Conservation (phyloP, 345 rosid genomes). For the Ceriops zippeliana region DNA sequence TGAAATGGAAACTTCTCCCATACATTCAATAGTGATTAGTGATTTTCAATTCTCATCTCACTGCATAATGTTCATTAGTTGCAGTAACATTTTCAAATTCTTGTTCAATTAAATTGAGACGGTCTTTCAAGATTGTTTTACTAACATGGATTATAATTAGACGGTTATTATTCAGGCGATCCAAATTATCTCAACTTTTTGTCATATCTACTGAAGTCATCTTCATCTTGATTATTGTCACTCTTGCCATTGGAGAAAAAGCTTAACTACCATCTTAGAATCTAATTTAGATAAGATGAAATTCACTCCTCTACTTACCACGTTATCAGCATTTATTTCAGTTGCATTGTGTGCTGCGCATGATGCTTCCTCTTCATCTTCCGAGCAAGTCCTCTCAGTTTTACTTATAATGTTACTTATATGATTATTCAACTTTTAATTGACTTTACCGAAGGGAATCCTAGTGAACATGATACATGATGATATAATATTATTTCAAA, state of each 20-base stretch:
- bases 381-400: conserved; percentile 30
- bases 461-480: conserved; percentile 62
- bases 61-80: conserved; percentile 46
- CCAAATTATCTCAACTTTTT: conserved; percentile 2
- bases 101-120: conserved; percentile 62
- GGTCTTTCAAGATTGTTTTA: conserved; percentile 48
- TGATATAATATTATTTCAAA: conserved; percentile 68
- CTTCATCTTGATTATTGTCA: conserved; percentile 31
- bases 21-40: not conserved
- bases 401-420: conserved; percentile 37
- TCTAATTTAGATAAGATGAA: not conserved
- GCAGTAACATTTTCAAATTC: conserved; percentile 51
- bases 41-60: conserved; percentile 34
- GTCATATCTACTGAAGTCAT: conserved; percentile 3
- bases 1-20: not conserved
- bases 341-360: not conserved
- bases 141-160: conserved; percentile 55
- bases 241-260: conserved; percentile 12
- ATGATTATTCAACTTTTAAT: conserved; percentile 63
- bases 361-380: conserved; percentile 43
- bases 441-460: conserved; percentile 70
- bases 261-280: not conserved
- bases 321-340: conserved; percentile 12
- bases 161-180: conserved; percentile 40
- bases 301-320: conserved; percentile 15